phyloP scores from a whole-genome alignment of 805 yeast species.

The Suhomyces sp. region DNA sequence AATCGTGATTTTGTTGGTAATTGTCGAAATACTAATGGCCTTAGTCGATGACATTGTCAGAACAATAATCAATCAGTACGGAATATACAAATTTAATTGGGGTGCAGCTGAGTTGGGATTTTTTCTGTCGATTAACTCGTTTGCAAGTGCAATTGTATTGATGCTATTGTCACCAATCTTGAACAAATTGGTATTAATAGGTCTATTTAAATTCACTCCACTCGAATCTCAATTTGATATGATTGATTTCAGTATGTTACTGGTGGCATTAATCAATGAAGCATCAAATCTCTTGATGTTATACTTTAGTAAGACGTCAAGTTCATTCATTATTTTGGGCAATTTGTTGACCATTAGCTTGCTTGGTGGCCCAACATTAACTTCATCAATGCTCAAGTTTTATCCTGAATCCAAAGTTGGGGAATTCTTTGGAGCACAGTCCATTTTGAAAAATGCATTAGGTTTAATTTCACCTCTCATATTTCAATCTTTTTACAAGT shows the following conservation, averaged over 20 bases:
- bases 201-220: slow-evolving; percentile 10
- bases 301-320: slow-evolving; percentile 5
- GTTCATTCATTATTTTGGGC: slow-evolving; percentile 3
- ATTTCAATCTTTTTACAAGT: slow-evolving; percentile 45
- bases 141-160: slow-evolving; percentile 15
- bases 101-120: slow-evolving; percentile 16
- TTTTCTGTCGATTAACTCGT: slow-evolving; percentile 16
- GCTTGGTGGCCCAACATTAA: slow-evolving; percentile 55
- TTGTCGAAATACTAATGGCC: slow-evolving; percentile 14
- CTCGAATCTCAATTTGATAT: slow-evolving; percentile 16
- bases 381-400: slow-evolving; percentile 59
- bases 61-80: slow-evolving; percentile 17
- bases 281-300: slow-evolving; percentile 12
- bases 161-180: slow-evolving; percentile 18
- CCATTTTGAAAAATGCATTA: slow-evolving; percentile 53
- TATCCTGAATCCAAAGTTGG: slow-evolving; percentile 59
- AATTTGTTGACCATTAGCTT: slow-evolving; percentile 31
- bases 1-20: slow-evolving; percentile 14
- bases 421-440: slow-evolving; percentile 69
- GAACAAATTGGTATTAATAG: slow-evolving; percentile 12
- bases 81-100: slow-evolving; percentile 19
- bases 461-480: slow-evolving; percentile 49
- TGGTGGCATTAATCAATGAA: slow-evolving; percentile 15
- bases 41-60: slow-evolving; percentile 17
- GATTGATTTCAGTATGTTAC: slow-evolving; percentile 15